Evolutionary conservation across 139 green algal species (phyloP), one percentile per base, ranked within the genome.

Genomic region (Chlamydomonas eustigma): DNA sequence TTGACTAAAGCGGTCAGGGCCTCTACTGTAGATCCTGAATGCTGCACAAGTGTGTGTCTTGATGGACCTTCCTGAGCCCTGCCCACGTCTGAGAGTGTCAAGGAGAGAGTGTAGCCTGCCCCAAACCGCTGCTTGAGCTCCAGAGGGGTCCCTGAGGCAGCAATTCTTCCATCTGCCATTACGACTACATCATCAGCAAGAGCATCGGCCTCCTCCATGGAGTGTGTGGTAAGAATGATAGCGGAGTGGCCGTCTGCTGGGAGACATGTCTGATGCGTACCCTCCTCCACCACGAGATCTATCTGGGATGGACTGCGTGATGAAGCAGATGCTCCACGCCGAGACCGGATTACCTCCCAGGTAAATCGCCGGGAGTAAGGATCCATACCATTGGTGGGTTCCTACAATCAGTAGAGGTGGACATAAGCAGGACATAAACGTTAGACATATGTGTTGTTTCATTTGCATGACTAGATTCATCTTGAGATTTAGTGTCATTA

Each of bases 211-310:
- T 97, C 92, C 74, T 93, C 88, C 89, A 97, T 97, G 78, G 69
- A 87, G 89, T 96, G 92, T 0, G 95, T 98, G 28, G 93, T 98
- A n/a, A 98, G 88, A 39, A 98, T 78, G 28, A 98, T 84, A 1
- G 90, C 91, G 12, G 75, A 66, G 37, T 86, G 79, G 32, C 65
- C 39, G 66, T 79, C 87, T 31, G 50, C 66, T 30, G 22, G 63
- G 22, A 22, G 63, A 73, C 97, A 92, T 1, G 92, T 91, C 81
- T 97, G 90, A 69, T 91, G 86, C 88, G 95, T 96, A 79, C 72
- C 87, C 88, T 95, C 90, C 0, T 92, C 98, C 33, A 91, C 44
- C 44, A 58, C 44, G 97, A n/a, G 98, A 87, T 51, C 98, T 79
- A n/a, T 97, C 83, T 1, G 89, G n/a, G 52, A 68, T 4, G 12